Conservation (phyloP, 2,329 filamentous ascomycete species). For the Colletotrichum echinochloae region DNA sequence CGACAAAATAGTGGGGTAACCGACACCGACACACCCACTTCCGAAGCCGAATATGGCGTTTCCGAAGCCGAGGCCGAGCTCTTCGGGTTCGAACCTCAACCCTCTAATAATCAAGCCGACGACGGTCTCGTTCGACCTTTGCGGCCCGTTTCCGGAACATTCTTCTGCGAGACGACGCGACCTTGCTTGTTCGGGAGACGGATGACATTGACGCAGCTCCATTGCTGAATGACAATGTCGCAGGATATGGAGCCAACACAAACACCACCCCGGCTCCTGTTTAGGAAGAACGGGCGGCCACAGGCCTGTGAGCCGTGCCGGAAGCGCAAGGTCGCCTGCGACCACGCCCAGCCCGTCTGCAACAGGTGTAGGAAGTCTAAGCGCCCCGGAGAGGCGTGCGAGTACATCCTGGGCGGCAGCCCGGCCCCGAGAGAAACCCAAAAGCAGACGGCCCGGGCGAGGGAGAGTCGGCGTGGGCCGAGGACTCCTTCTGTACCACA, state of each 20-base stretch:
- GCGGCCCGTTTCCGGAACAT: slow-evolving; percentile 2
- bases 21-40: neutral
- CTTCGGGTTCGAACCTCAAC: neutral
- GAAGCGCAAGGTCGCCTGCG: slow-evolving; percentile 58
- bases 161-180: neutral
- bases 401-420: slow-evolving; percentile 49
- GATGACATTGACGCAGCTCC: neutral
- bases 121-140: neutral
- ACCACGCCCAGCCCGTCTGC: slow-evolving; percentile 56
- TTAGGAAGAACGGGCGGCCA: slow-evolving; percentile 36
- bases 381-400: slow-evolving; percentile 47
- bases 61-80: slow-evolving; percentile 26
- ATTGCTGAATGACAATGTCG: neutral
- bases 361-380: slow-evolving; percentile 53
- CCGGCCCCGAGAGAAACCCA: slow-evolving; percentile 5
- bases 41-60: slow-evolving; percentile 1
- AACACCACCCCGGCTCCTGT: slow-evolving; percentile 24
- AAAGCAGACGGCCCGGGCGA: neutral
- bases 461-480: slow-evolving; percentile 23
- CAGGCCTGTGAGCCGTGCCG: slow-evolving; percentile 53
- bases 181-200: neutral
- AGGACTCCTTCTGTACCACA: slow-evolving; percentile 15
- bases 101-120: slow-evolving; percentile 7
- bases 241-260: slow-evolving; percentile 23
- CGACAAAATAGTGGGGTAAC: neutral